Percentiles rank a stretch among this genome's conserved stretches.
These are phyloP conservation scores for Triticum dicoccoides DNA, from an alignment of 176 grass and related monocot species.

Conservation along the genomic window DNA sequence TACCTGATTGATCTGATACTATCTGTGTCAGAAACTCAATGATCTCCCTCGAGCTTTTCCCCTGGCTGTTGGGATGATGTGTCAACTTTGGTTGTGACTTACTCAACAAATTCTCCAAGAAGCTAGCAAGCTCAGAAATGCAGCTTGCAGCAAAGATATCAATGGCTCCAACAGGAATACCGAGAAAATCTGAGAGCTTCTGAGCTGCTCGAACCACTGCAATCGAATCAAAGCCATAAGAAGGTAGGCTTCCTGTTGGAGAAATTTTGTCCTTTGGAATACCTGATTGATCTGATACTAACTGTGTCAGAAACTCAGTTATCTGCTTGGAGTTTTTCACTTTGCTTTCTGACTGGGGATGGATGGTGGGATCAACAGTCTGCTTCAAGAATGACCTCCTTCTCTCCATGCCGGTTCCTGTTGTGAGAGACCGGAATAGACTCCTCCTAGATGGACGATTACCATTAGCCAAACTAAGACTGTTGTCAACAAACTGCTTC, in stretches of 20 bases:
- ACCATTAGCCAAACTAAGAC: constrained; percentile 42
- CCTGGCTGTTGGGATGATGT: constrained; percentile 22
- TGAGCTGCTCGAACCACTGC: constrained; percentile 65
- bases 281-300: constrained; percentile 67
- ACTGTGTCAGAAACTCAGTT: constrained; percentile 48
- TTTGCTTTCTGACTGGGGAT: constrained; percentile 24
- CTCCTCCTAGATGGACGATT: constrained; percentile 28
- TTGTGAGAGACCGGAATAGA: constrained; percentile 66
- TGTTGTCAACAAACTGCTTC: constrained; percentile 63
- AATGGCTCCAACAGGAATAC: constrained; percentile 71
- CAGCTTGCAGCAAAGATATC: constrained; percentile 68
- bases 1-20: constrained; percentile 66
- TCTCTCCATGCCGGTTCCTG: constrained; percentile 42
- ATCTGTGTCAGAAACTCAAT: constrained; percentile 50
- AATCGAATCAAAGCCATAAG: constrained; percentile 79
- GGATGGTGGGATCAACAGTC: neutral
- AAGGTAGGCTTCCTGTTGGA: constrained; percentile 49
- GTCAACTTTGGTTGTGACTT: constrained; percentile 43
- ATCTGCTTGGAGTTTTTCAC: constrained; percentile 51
- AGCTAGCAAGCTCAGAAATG: constrained; percentile 59
- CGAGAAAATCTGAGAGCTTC: constrained; percentile 69
- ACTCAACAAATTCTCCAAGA: constrained; percentile 49
- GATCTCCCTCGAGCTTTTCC: constrained; percentile 49
- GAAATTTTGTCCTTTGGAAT: constrained; percentile 66
- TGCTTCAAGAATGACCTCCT: constrained; percentile 29